Evolutionary conservation across 768 basidiomycete genomes (phyloP), one percentile per base, ranked within the genome.

Genomic region (Mycena floridula): DNA sequence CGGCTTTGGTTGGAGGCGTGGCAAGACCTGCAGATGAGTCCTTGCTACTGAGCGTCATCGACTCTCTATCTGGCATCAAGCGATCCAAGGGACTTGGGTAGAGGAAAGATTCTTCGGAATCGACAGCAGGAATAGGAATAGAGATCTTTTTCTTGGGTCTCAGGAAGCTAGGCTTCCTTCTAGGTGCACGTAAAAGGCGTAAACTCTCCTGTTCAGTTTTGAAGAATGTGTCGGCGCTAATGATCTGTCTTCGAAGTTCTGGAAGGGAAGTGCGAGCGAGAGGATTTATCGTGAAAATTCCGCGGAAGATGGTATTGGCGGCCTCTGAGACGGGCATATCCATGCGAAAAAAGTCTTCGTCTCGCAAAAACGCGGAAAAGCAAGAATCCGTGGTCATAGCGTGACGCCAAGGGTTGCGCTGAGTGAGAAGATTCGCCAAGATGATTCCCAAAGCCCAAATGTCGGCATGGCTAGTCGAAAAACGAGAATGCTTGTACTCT

Each of bases 391-490:
- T 72, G 48, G 68, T 69, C 52, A 70, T 76, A 3, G 89, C 87
- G 52, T 76, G 73, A 42, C 74, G 69, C 91, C 90, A 93, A 9
- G 87, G 86, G 52, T 81, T 82, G 21, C 84, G 75, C 15, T 82
- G 82, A 44, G 82, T 82, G 38, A 86, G 79, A 66, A 95, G 77
- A 61, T 90, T 93, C 52, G 85, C 73, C 44, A 95, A 73, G 50
- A 95, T 85, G 49, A 95, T 74, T 16, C 84, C 85, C 20, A 87
- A 61, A 7, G 85, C 72, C 85, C 85, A 87, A 47, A 85, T 72
- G 50, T 87, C 84, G 70, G 76, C 83, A 44, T 75, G 67, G 9
- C 70, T 66, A 41, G 82, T 79, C 24, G 77, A 77, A 64, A 87
- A 73, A 49, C 61, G 54, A 58, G 72, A 54, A 46, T 65, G 62